Evolutionary conservation across 2,329 filamentous ascomycete species (phyloP).

Genomic region (Furcasterigmium sp.): DNA sequence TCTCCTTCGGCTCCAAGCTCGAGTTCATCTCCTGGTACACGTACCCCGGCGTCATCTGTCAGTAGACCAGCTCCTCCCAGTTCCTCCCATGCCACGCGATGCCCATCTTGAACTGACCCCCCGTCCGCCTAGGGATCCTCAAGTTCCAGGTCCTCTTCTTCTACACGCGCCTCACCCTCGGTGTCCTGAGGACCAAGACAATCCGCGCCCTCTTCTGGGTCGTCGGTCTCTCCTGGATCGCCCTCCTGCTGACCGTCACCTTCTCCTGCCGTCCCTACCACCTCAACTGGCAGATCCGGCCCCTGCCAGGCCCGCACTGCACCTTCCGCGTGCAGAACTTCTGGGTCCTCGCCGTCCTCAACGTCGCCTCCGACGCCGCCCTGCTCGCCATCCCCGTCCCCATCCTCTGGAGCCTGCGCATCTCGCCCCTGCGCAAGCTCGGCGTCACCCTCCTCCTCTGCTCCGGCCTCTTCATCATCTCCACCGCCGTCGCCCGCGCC

Average conservation of each 20-base stretch:
- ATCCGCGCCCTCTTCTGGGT: constrained; percentile 14
- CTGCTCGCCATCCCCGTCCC: constrained; percentile 19
- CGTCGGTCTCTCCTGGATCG: constrained; percentile 12
- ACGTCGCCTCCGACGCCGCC: constrained; percentile 17
- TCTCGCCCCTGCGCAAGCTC: constrained; percentile 10
- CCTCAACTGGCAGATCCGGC: constrained; percentile 17
- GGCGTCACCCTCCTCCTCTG: constrained; percentile 16
- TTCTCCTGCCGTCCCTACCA: constrained; percentile 13
- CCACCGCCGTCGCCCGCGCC: constrained; percentile 17
- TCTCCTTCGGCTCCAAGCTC: constrained; percentile 15
- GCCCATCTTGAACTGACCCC: neutral
- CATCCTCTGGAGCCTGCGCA: constrained; percentile 15
- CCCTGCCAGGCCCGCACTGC: constrained; percentile 12
- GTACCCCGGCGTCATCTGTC: constrained; percentile 19
- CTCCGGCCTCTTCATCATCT: constrained; percentile 20
- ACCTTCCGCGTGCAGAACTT: constrained; percentile 16
- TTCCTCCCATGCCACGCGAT: too few species aligned
- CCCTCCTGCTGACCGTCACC: constrained; percentile 10
- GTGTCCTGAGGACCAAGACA: constrained; percentile 10
- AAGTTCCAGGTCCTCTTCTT: constrained; percentile 21
- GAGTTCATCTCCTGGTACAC: constrained; percentile 19
- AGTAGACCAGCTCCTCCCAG: too few species aligned
- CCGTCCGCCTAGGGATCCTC: constrained; percentile 12
- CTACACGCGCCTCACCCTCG: constrained; percentile 17
- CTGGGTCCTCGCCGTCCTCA: constrained; percentile 15